Base-by-base conservation (phyloP, 345 rosid species). In the Rhizophora apiculata region DNA sequence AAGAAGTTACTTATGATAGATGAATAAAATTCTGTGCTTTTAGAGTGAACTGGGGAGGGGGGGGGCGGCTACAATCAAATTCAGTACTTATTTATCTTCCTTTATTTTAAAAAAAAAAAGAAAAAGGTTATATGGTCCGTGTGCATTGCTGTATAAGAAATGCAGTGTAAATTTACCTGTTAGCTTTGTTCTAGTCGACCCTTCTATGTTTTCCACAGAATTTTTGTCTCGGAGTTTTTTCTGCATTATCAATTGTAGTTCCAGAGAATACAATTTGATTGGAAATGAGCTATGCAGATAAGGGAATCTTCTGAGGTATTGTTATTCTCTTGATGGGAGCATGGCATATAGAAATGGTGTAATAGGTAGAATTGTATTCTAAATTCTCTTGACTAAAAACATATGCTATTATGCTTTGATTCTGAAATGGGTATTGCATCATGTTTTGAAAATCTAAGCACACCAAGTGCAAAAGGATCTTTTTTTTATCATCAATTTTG, bases 1-100 rank as follows among this genome's bases (percentile, higher is more conserved):
- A 89, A 88, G 82, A 86, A 74, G 82, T 79, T 24, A 24, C 24
- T 85, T 67, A 78, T 83, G 9, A 87, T 68, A 79, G 87, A 87
- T 68, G 97, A 91, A 68, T 87, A 86, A 78, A 70, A 78, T 36
- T 82, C 63, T 24, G 74, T 66, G 30, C n/a, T 52, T 22, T 30
- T 53, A 48, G 66, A 61, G 32, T 61, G 58, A 74, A 11, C 11
- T n/a, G 31, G 39, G 13, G 10, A 37, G 49, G 24, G 24, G 24
- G 24, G 24, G 24, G 24, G 24, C 24, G 24, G 49, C 24, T 27
- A 21, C 16, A 21, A 10, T 56, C 60, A 24, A 24, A 15, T 56
- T 56, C 59, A 10, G 29, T 1, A 8, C 60, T 24, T n/a, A 56
- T 24, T 24, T 24, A 21, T 27, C 30, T 0, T 8, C 22, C 15